phyloP scores from a whole-genome alignment of 768 basidiomycete genomes.

The Pulveroboletus ravenelii region DNA sequence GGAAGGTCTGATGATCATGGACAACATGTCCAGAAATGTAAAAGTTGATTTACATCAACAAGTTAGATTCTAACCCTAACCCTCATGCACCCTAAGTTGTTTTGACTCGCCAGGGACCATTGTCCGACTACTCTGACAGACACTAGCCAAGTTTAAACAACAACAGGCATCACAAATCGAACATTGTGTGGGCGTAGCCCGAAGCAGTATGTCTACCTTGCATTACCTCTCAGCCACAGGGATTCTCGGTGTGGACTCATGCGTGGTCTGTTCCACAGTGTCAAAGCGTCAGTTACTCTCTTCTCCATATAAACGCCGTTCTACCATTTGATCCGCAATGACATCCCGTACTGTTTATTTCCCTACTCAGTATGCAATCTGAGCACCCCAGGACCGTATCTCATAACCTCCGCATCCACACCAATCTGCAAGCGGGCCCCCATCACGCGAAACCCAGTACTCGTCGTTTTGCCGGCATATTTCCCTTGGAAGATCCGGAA shows the following conservation, averaged over 20 bases:
- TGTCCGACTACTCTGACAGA: neutral
- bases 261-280: constrained; percentile 19
- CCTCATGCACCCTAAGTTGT: neutral
- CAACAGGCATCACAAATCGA: too few relatives aligned
- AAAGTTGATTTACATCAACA: too few relatives aligned
- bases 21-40: too few relatives aligned
- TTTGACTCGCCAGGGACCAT: neutral
- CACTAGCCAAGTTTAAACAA: too few relatives aligned
- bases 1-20: too few relatives aligned
- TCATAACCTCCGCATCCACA: constrained; percentile 4
- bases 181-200: neutral
- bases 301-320: constrained; percentile 16
- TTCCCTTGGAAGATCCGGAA: constrained; percentile 11
- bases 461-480: constrained; percentile 26
- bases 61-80: constrained; percentile 15
- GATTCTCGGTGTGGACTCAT: constrained; percentile 12
- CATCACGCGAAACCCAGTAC: constrained; percentile 13
- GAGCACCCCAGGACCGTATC: neutral
- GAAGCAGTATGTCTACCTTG: constrained; percentile 2
- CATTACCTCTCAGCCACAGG: constrained; percentile 17
- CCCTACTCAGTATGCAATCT: constrained; percentile 8
- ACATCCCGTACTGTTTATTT: neutral
- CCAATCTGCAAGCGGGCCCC: neutral
- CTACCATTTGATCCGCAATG: neutral
- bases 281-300: constrained; percentile 21